Conservation (phyloP, 176 grass and related monocot species). For the Tillandsia fasciculata region DNA sequence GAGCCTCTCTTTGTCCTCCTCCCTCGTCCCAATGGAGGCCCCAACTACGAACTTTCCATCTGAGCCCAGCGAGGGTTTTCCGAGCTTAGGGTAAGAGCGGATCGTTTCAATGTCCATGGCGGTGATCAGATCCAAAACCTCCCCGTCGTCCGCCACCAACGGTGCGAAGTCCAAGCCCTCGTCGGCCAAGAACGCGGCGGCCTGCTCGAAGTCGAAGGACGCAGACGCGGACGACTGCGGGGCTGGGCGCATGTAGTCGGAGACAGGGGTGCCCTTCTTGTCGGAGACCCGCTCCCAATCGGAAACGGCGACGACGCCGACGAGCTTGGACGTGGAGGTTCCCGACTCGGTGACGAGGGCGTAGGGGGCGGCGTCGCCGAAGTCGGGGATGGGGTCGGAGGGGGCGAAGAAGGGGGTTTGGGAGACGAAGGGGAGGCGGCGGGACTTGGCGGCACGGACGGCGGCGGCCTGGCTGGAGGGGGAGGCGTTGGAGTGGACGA, state of each 20-base stretch:
- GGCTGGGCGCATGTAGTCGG: slow-evolving; percentile 53
- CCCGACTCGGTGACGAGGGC: slow-evolving; percentile 64
- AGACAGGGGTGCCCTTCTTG: slow-evolving; percentile 16
- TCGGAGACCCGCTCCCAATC: slow-evolving; percentile 26
- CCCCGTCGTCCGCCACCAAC: slow-evolving; percentile 49
- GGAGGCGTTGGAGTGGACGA: slow-evolving; percentile 62
- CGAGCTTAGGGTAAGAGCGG: slow-evolving; percentile 59
- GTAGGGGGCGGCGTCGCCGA: slow-evolving; percentile 45
- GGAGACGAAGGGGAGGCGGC: slow-evolving; percentile 57
- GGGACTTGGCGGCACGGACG: slow-evolving; percentile 65
- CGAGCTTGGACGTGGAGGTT: slow-evolving; percentile 38
- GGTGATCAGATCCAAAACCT: slow-evolving; percentile 64
- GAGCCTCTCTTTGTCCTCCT: slow-evolving; percentile 65
- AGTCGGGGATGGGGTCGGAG: slow-evolving; percentile 13
- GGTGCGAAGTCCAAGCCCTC: slow-evolving; percentile 75
- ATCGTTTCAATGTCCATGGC: slow-evolving; percentile 70
- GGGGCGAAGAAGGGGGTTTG: slow-evolving; percentile 48
- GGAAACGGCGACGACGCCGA: slow-evolving; percentile 37
- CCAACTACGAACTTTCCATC: slow-evolving; percentile 68
- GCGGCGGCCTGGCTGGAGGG: slow-evolving; percentile 48
- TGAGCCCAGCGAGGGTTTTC: slow-evolving; percentile 47
- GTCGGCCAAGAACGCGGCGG: slow-evolving; percentile 41
- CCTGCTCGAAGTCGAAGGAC: slow-evolving; percentile 56
- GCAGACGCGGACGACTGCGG: slow-evolving; percentile 29
- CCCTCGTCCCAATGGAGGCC: slow-evolving; percentile 72